A percentile compares a stretch with the other conserved stretches of the same genome.
Evolutionary conservation across 345 rosid genomes (phyloP).

Genomic region (Lepidium didymum): DNA sequence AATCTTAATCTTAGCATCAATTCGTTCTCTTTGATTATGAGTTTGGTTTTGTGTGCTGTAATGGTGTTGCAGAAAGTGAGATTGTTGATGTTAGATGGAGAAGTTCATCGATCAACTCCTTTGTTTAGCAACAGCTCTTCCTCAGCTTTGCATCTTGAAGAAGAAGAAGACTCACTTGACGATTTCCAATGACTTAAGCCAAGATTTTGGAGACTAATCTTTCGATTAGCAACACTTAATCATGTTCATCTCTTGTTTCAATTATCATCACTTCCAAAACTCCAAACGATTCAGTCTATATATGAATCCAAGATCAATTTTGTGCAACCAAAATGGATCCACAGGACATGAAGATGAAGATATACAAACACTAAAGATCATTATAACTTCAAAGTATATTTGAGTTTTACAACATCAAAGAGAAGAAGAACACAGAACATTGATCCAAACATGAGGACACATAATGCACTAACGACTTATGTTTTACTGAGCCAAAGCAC

Average conservation of each 20-base stretch:
- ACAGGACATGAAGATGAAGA: conserved; percentile 6
- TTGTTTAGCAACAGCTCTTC: conserved; percentile 23
- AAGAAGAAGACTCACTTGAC: conserved; percentile 34
- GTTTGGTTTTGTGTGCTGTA: neutral
- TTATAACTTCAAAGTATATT: conserved; percentile 15
- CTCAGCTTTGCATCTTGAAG: conserved; percentile 28
- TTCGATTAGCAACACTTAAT: neutral
- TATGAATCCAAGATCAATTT: neutral
- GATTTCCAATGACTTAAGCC: conserved; percentile 31
- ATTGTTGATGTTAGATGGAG: conserved; percentile 51
- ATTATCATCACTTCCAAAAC: neutral
- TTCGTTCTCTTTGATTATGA: neutral
- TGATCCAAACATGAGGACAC: neutral
- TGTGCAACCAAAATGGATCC: neutral
- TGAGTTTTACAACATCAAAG: conserved; percentile 4
- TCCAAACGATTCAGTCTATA: neutral
- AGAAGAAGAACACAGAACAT: neutral
- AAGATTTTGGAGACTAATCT: neutral
- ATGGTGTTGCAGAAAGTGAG: conserved; percentile 49
- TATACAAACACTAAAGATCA: conserved; percentile 11
- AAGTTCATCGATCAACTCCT: conserved; percentile 33
- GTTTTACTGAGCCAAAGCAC: conserved; percentile 76
- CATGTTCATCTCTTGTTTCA: neutral
- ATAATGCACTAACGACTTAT: neutral
- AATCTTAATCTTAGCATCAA: neutral